Evolutionary conservation across 2,329 filamentous ascomycete genomes (phyloP).

Genomic region (Pyrenophora graminea): DNA sequence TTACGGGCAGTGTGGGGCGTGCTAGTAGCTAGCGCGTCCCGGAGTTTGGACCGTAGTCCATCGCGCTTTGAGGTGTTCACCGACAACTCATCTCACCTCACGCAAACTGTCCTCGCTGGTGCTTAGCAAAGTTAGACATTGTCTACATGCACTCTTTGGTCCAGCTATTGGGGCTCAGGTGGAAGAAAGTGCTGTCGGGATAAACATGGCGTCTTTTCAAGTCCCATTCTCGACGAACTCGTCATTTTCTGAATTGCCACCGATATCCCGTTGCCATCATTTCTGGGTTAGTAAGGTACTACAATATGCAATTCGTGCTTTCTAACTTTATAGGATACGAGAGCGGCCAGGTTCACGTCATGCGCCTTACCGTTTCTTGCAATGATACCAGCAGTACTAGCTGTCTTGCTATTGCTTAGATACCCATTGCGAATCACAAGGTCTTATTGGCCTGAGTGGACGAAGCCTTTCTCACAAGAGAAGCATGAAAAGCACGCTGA

Average conservation of each 20-base stretch:
- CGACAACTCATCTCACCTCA: constrained; percentile 5
- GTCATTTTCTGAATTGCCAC: constrained; percentile 17
- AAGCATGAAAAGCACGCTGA: constrained; percentile 34
- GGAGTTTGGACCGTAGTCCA: neutral
- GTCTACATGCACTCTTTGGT: constrained; percentile 22
- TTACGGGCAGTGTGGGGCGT: constrained; percentile 2
- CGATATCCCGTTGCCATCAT: constrained; percentile 30
- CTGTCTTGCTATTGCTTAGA: constrained; percentile 43
- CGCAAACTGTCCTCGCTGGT: constrained; percentile 5
- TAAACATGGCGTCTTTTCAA: constrained; percentile 36
- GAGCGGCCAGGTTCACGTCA: constrained; percentile 45
- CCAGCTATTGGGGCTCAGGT: constrained; percentile 21
- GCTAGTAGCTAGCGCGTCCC: constrained; percentile 2
- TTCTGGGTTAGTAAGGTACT: constrained; percentile 31
- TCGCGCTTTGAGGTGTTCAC: constrained; percentile 4
- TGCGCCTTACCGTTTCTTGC: constrained; percentile 49
- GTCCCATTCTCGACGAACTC: constrained; percentile 21
- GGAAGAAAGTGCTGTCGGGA: constrained; percentile 25
- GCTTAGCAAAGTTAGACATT: constrained; percentile 7
- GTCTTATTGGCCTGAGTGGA: constrained; percentile 55
- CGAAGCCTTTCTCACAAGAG: constrained; percentile 54
- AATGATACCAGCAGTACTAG: constrained; percentile 45
- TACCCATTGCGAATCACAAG: constrained; percentile 41
- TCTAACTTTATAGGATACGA: constrained; percentile 37
- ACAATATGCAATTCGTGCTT: neutral